These are phyloP conservation scores for Melastoma malabathricum DNA, from an alignment of 345 rosid genomes.

Conservation along the genomic window DNA sequence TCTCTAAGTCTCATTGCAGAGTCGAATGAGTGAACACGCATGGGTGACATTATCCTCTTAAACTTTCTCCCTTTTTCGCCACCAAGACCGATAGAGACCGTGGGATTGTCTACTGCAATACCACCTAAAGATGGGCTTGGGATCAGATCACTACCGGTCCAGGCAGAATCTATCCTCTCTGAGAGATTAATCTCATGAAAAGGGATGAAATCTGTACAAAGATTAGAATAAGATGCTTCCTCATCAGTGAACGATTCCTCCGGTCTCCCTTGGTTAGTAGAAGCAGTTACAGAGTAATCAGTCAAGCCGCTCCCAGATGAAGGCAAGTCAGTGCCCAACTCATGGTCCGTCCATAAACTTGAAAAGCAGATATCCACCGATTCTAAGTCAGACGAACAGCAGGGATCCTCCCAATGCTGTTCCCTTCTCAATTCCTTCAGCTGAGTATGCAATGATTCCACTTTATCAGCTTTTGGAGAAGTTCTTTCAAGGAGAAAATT, in stretches of 20 bases:
- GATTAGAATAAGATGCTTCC: conserved; percentile 17
- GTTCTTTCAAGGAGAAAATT: conserved; percentile 45
- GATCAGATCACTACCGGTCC: conserved; percentile 65
- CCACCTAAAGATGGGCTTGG: conserved; percentile 20
- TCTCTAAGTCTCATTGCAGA: conserved; percentile 65
- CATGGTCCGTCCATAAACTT: conserved; percentile 10
- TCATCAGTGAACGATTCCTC: conserved; percentile 29
- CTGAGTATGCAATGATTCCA: conserved; percentile 16
- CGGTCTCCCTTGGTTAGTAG: conserved; percentile 16
- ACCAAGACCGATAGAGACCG: conserved; percentile 13
- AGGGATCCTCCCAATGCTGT: conserved; percentile 13
- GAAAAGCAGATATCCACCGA: conserved; percentile 10
- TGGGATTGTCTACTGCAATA: conserved; percentile 26
- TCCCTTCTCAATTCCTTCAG: conserved; percentile 20
- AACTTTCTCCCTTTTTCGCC: conserved; percentile 19
- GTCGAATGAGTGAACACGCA: conserved; percentile 76
- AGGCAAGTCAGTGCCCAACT: conserved; percentile 8
- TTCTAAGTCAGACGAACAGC: conserved; percentile 15
- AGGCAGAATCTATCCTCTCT: conserved; percentile 93
- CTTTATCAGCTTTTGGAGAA: conserved; percentile 23
- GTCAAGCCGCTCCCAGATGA: conserved; percentile 11
- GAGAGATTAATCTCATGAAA: conserved; percentile 55
- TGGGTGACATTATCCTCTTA: conserved; percentile 38
- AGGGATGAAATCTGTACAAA: conserved; percentile 13
- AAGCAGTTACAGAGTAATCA: conserved; percentile 15